Evolutionary conservation across 495 filamentous ascomycete species (phyloP).

Genomic region (Penicillium samsonianum): DNA sequence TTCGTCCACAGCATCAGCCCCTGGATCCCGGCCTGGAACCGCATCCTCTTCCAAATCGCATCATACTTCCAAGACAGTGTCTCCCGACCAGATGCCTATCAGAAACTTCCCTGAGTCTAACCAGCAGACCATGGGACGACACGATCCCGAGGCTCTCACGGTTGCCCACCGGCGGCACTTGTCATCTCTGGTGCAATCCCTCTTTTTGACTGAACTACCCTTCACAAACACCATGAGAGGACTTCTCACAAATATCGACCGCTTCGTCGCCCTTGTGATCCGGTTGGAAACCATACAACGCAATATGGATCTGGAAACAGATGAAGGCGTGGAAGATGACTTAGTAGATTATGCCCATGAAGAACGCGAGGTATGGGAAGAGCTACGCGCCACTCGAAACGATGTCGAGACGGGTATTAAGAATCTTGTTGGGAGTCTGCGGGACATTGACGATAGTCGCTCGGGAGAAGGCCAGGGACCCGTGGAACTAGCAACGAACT

Average conservation of each 20-base stretch:
- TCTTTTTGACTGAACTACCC: conserved; percentile 67
- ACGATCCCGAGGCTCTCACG: conserved; percentile 83
- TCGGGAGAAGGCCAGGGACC: conserved; percentile 42
- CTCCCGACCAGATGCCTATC: conserved; percentile 8
- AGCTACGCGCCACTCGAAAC: conserved; percentile 48
- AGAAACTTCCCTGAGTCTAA: conserved; percentile 19
- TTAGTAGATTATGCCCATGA: conserved; percentile 69
- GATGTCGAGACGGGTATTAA: conserved; percentile 57
- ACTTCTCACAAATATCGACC: conserved; percentile 71
- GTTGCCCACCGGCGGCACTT: conserved; percentile 78
- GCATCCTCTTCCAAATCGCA: conserved; percentile 34
- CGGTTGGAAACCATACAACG: conserved; percentile 71
- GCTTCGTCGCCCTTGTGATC: conserved; percentile 70
- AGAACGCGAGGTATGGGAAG: conserved; percentile 60
- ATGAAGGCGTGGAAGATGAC: conserved; percentile 75
- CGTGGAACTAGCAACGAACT: conserved; percentile 29
- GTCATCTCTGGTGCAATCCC: conserved; percentile 58
- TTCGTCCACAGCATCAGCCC: conserved; percentile 17
- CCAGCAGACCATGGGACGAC: conserved; percentile 42
- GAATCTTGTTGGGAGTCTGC: conserved; percentile 58
- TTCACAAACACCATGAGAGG: conserved; percentile 73
- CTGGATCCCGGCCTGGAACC: conserved; percentile 43
- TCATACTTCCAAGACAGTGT: neutral
- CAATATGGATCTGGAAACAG: conserved; percentile 72
- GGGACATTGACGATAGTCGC: conserved; percentile 58